Evolutionary conservation across 345 rosid species (phyloP).

Genomic region (Camelina sativa): DNA sequence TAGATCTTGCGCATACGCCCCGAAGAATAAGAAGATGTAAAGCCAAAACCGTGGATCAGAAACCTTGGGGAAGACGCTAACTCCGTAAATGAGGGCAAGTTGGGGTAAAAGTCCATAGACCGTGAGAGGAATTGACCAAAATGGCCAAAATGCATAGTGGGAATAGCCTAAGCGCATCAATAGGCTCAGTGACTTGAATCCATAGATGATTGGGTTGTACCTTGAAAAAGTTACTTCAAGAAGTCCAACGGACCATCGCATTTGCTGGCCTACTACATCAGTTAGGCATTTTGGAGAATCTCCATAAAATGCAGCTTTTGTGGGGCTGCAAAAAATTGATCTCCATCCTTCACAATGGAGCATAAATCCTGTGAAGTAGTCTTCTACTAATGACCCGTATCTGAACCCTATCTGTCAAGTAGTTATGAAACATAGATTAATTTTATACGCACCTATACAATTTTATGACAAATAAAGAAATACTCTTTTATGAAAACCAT

Average conservation of each 20-base stretch:
- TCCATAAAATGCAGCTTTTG: conserved; percentile 65
- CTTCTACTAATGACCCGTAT: conserved; percentile 80
- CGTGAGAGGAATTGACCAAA: conserved; percentile 54
- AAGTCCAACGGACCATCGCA: conserved; percentile 73
- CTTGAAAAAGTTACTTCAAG: conserved; percentile 51
- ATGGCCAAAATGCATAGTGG: conserved; percentile 54
- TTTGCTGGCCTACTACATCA: conserved; percentile 54
- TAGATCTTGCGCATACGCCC: conserved; percentile 61
- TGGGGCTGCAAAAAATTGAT: conserved; percentile 61
- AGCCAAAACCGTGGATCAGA: conserved; percentile 67
- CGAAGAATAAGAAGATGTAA: conserved; percentile 62
- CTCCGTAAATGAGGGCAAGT: conserved; percentile 55
- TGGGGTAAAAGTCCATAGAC: conserved; percentile 71
- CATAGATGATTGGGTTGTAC: conserved; percentile 54
- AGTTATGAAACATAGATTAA: neutral
- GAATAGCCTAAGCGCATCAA: conserved; percentile 51
- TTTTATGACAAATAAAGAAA: too few relatives aligned
- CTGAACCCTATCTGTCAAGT: conserved; percentile 60
- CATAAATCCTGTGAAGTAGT: conserved; percentile 58
- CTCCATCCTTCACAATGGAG: conserved; percentile 78
- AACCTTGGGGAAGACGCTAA: conserved; percentile 60
- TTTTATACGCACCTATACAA: too few relatives aligned
- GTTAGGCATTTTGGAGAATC: conserved; percentile 54
- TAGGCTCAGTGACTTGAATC: conserved; percentile 49
- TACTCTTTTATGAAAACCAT: too few relatives aligned